A percentile compares a stretch with the other conserved stretches of the same genome.
Conservation (phyloP, 495 filamentous ascomycete species). For the Penicillium macrosclerotiorum region DNA sequence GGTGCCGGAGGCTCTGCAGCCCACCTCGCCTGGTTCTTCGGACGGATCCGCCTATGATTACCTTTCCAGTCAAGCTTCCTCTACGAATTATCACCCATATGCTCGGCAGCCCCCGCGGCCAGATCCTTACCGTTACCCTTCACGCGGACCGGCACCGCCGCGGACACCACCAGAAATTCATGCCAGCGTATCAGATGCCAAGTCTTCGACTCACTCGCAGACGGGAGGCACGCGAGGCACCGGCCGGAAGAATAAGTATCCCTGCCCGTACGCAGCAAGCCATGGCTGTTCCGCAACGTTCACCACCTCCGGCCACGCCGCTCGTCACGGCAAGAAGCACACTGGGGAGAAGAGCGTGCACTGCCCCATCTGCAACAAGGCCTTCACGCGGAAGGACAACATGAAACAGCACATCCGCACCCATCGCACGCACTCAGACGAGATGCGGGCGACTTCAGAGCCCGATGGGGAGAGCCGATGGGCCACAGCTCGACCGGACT, state of each 20-base stretch:
- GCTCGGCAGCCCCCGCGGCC: conserved; percentile 24
- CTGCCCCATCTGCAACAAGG: conserved; percentile 88
- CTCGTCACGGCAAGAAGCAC: conserved; percentile 95
- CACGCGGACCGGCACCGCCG: conserved; percentile 19
- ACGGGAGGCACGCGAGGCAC: conserved; percentile 12
- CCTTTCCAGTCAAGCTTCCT: conserved; percentile 27
- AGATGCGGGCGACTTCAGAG: conserved; percentile 31
- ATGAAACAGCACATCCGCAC: conserved; percentile 98
- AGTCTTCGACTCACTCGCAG: conserved; percentile 19
- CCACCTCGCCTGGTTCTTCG: conserved; percentile 36
- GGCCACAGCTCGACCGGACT: conserved; percentile 12
- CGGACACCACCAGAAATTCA: conserved; percentile 29
- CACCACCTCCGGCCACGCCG: conserved; percentile 93
- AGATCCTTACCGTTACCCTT: conserved; percentile 14
- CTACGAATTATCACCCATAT: conserved; percentile 25
- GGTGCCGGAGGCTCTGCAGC: conserved; percentile 28
- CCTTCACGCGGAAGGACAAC: conserved; percentile 95
- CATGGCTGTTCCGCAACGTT: conserved; percentile 79
- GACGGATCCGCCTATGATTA: conserved; percentile 41
- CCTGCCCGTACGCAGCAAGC: conserved; percentile 56
- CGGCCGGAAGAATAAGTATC: conserved; percentile 52
- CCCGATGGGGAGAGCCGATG: conserved; percentile 25
- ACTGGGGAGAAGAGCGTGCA: conserved; percentile 91
- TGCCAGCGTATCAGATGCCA: conserved; percentile 25
- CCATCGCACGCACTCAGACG: conserved; percentile 53